phyloP scores from a whole-genome alignment of 306 rosid species.

The Trichosanthes cucumerina region DNA sequence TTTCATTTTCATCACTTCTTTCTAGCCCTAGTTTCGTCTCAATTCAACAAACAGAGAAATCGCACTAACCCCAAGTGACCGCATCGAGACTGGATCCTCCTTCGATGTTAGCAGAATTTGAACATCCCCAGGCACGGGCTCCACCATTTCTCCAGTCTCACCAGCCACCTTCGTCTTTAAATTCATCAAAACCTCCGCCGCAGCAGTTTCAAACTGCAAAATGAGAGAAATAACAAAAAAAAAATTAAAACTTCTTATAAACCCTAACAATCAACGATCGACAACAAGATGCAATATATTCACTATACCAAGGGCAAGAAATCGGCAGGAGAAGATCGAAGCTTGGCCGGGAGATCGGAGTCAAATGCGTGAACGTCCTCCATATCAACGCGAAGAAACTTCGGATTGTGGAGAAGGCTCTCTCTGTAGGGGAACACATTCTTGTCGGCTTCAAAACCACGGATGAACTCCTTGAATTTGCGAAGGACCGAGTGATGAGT shows the following conservation, averaged over 20 bases:
- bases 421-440: slow-evolving; percentile 77
- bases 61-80: slow-evolving; percentile 70
- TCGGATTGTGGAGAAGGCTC: slow-evolving; percentile 60
- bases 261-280: not conserved
- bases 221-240: not conserved
- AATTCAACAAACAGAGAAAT: not conserved
- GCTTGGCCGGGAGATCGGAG: slow-evolving; percentile 62
- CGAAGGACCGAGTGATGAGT: slow-evolving; percentile 62
- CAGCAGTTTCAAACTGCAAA: slow-evolving; percentile 82
- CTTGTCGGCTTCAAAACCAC: slow-evolving; percentile 60
- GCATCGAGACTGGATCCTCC: slow-evolving; percentile 70
- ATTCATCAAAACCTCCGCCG: slow-evolving; percentile 78
- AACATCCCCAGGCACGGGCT: slow-evolving; percentile 65
- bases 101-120: slow-evolving; percentile 85
- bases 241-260: not conserved
- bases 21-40: not conserved
- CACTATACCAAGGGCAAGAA: slow-evolving; percentile 53
- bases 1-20: not conserved
- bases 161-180: slow-evolving; percentile 76
- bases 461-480: slow-evolving; percentile 88
- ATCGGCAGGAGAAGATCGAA: slow-evolving; percentile 77
- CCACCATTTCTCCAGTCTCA: slow-evolving; percentile 82
- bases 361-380: slow-evolving; percentile 77
- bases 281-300: not conserved
- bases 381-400: slow-evolving; percentile 49